Conservation (phyloP, 2,329 filamentous ascomycete genomes). For the Colletotrichum sp. region DNA sequence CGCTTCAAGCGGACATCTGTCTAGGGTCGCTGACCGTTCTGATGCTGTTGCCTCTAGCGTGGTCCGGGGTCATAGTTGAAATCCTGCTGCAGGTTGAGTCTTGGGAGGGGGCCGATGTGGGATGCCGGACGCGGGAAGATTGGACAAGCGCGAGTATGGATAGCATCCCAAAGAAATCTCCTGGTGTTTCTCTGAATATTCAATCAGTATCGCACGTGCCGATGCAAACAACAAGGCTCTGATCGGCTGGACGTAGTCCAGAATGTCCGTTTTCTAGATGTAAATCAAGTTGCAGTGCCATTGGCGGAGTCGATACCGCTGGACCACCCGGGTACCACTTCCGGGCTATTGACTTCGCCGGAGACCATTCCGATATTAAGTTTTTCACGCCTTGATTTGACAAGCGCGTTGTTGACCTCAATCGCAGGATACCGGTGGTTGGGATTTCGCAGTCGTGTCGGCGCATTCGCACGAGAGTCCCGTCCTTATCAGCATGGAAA, state of each 20-base stretch:
- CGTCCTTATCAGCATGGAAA: neutral
- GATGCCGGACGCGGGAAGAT: neutral
- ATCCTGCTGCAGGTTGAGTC: neutral
- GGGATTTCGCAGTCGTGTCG: neutral
- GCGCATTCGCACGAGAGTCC: neutral
- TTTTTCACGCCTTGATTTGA: neutral
- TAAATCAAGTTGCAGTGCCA: neutral
- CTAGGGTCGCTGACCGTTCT: neutral
- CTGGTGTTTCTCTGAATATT: fast-evolving
- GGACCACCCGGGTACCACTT: neutral
- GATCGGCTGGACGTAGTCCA: neutral
- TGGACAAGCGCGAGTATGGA: neutral
- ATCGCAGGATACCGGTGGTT: neutral
- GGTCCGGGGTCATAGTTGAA: neutral
- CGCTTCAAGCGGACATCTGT: neutral
- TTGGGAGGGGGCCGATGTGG: neutral
- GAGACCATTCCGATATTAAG: neutral
- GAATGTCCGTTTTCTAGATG: neutral
- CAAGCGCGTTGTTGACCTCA: neutral
- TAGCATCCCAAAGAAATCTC: neutral
- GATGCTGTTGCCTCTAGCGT: neutral
- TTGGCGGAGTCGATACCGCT: neutral
- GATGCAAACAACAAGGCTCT: neutral
- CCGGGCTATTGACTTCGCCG: neutral
- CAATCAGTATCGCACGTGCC: neutral